Evolutionary conservation across 192 early-diverging fungal genomes (phyloP).

Genomic region (Coemansia sp.): DNA sequence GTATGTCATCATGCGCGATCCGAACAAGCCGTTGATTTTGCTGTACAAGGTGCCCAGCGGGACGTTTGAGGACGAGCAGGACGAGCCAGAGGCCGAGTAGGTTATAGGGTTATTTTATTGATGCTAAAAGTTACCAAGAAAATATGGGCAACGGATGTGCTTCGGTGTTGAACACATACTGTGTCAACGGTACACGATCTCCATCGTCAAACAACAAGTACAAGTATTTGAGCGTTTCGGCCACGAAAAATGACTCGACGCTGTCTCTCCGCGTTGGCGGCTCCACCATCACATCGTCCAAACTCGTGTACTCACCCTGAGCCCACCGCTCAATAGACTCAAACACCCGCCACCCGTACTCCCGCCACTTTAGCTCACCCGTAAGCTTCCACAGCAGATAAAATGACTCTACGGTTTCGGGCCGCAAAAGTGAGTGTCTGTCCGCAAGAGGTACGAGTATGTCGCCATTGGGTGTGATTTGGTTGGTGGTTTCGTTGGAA

Average conservation of each 20-base stretch:
- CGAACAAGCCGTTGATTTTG: conserved; percentile 87
- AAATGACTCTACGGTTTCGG: conserved; percentile 86
- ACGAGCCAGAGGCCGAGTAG: conserved; percentile 10
- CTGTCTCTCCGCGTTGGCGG: conserved; percentile 30
- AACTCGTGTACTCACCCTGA: conserved; percentile 57
- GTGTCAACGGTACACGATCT: conserved; percentile 64
- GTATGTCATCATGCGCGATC: conserved; percentile 93
- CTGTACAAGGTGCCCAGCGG: conserved; percentile 76
- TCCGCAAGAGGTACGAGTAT: conserved; percentile 21
- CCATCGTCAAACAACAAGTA: conserved; percentile 77
- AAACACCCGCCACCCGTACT: conserved; percentile 80
- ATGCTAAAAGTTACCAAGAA: conserved; percentile 7
- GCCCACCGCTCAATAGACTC: conserved; percentile 76
- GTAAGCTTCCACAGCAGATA: conserved; percentile 84
- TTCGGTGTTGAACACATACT: conserved; percentile 93
- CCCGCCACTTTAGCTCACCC: conserved; percentile 73
- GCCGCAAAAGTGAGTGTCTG: conserved; percentile 68
- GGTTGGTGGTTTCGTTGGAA: conserved; percentile 2
- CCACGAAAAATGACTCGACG: conserved; percentile 78
- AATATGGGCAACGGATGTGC: conserved; percentile 74
- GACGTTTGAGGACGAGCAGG: conserved; percentile 59
- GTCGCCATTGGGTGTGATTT: conserved; percentile 30
- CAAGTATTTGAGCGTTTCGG: conserved; percentile 93
- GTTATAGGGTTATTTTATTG: neutral
- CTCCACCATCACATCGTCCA: conserved; percentile 32